Conservation (phyloP, 768 basidiomycete genomes). For the Dacryopinax primogenitus region DNA sequence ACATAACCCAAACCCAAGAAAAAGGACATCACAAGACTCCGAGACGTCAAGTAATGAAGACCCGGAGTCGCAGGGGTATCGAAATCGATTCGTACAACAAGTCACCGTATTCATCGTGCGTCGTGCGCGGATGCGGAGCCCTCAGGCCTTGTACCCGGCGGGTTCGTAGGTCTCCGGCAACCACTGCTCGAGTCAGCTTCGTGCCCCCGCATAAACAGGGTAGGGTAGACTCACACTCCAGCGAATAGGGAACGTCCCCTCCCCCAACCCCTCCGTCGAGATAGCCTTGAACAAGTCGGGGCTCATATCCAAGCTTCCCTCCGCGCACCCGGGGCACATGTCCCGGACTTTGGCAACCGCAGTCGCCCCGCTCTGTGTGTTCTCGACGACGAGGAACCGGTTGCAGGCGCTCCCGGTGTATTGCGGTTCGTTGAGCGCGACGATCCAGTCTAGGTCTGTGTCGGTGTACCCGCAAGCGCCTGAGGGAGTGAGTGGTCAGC, state of each 20-base stretch:
- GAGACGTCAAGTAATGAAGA: too few relatives aligned
- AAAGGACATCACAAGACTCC: too few relatives aligned
- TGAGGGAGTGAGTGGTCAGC: background rate
- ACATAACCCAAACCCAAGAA: too few relatives aligned
- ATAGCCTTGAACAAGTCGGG: slow-evolving; percentile 6
- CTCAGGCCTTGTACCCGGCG: too few relatives aligned
- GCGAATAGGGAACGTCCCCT: background rate
- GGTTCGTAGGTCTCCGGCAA: too few relatives aligned
- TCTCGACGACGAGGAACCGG: slow-evolving; percentile 20
- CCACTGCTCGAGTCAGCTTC: too few relatives aligned
- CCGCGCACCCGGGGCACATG: slow-evolving; percentile 23
- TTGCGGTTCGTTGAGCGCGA: too few relatives aligned
- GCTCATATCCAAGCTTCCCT: background rate
- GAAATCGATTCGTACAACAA: too few relatives aligned
- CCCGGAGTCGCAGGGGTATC: too few relatives aligned
- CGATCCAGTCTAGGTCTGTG: background rate
- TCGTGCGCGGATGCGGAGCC: too few relatives aligned
- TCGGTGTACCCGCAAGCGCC: slow-evolving; percentile 9
- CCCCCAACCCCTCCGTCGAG: background rate
- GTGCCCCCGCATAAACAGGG: too few relatives aligned
- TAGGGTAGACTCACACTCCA: background rate
- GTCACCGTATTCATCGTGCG: too few relatives aligned
- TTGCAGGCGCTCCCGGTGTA: slow-evolving; percentile 17
- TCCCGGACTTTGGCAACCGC: slow-evolving; percentile 21
- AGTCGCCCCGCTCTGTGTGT: slow-evolving; percentile 23